These are phyloP conservation scores for Nymphaea thermarum DNA, from an alignment of 164 flowering plant genomes.

Conservation along the genomic window DNA sequence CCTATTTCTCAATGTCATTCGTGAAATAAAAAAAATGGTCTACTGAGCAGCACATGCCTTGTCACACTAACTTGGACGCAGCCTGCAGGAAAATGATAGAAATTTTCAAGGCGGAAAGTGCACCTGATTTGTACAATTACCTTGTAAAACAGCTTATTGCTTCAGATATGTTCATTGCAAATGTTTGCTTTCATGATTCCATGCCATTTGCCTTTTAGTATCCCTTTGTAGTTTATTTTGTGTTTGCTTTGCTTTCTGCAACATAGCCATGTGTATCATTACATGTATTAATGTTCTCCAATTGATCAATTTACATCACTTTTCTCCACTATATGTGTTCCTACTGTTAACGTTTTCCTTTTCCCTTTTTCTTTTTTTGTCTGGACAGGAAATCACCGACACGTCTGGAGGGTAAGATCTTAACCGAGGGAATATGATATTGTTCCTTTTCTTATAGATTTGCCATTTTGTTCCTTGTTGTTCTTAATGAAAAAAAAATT, in stretches of 20 bases:
- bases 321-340: background rate
- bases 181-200: no score
- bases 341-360: background rate
- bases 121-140: no score
- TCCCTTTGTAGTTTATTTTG: background rate
- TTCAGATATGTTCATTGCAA: no score
- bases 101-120: no score
- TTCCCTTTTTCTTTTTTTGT: no score
- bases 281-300: background rate
- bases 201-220: background rate
- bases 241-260: background rate
- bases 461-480: background rate
- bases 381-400: conserved; percentile 68
- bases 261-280: background rate
- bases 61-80: no score
- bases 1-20: no score
- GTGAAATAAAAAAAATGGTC: no score
- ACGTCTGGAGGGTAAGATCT: conserved; percentile 90
- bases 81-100: no score
- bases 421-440: background rate
- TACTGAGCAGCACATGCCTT: no score
- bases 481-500: background rate
- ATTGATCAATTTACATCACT: background rate
- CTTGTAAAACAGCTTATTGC: no score
- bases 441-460: background rate